phyloP scores from a whole-genome alignment of 1,139 yeast genomes.

The Kodamaea plutei region DNA sequence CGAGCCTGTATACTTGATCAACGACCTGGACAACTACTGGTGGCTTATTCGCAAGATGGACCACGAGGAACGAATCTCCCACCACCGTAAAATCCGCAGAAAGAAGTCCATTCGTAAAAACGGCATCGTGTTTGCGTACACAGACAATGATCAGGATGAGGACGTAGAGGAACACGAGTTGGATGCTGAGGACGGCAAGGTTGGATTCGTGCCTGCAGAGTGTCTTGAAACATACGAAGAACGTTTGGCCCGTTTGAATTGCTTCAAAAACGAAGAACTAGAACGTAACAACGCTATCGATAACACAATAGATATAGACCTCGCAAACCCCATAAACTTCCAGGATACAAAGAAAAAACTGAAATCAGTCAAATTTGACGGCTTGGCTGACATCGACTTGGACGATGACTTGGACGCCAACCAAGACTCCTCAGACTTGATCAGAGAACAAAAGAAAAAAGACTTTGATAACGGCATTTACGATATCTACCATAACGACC shows the following conservation, averaged over 20 bases:
- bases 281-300: slow-evolving; percentile 31
- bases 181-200: slow-evolving; percentile 54
- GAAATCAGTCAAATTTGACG: slow-evolving; percentile 42
- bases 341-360: slow-evolving; percentile 6
- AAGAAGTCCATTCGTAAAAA: slow-evolving; percentile 7
- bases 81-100: slow-evolving; percentile 9
- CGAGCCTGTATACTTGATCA: slow-evolving; percentile 76
- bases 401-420: slow-evolving; percentile 24
- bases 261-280: slow-evolving; percentile 84
- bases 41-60: slow-evolving; percentile 79
- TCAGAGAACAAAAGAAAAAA: slow-evolving; percentile 12
- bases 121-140: slow-evolving; percentile 8
- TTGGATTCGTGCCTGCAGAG: slow-evolving; percentile 97
- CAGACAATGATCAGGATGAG: slow-evolving; percentile 8
- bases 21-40: slow-evolving; percentile 94
- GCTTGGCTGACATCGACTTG: slow-evolving; percentile 25
- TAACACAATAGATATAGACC: slow-evolving; percentile 5
- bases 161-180: slow-evolving; percentile 13
- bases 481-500: slow-evolving; percentile 22
- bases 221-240: slow-evolving; percentile 89
- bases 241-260: slow-evolving; percentile 83
- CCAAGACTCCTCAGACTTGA: slow-evolving; percentile 8
- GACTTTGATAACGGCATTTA: slow-evolving; percentile 21
- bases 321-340: slow-evolving; percentile 15
- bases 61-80: slow-evolving; percentile 28